Evolutionary conservation across 2,329 filamentous ascomycete genomes (phyloP).

Genomic region (Orbilia brochopaga): DNA sequence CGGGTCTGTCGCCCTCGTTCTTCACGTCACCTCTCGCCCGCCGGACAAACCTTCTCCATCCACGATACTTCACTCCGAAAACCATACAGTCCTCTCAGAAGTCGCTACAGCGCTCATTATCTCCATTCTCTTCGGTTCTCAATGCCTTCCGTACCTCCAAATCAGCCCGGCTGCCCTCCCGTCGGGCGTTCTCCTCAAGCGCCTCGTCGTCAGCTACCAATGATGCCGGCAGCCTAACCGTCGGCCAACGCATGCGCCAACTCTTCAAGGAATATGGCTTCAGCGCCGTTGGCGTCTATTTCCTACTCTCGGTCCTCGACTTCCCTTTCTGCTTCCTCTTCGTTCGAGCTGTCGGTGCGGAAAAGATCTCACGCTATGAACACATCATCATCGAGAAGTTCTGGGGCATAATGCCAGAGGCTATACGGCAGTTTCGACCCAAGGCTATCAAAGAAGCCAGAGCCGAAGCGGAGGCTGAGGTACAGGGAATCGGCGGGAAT

Average conservation of each 20-base stretch:
- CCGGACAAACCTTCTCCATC: constrained; percentile 41
- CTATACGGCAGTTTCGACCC: constrained; percentile 57
- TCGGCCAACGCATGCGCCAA: constrained; percentile 77
- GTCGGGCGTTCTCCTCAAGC: constrained; percentile 25
- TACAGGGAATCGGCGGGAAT: constrained; percentile 64
- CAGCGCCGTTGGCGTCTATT: constrained; percentile 89
- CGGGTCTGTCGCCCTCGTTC: constrained; percentile 31
- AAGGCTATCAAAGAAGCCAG: constrained; percentile 52
- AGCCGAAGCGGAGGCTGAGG: constrained; percentile 54
- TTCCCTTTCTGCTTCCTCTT: constrained; percentile 95
- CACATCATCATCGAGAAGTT: constrained; percentile 69
- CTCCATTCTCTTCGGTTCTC: constrained; percentile 31
- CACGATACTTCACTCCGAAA: constrained; percentile 39
- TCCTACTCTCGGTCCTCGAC: constrained; percentile 80
- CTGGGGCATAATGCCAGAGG: constrained; percentile 67
- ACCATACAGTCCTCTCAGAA: constrained; percentile 14
- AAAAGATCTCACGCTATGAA: constrained; percentile 78
- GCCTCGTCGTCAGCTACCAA: constrained; percentile 18
- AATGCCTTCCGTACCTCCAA: constrained; percentile 28
- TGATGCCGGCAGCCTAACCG: constrained; percentile 56
- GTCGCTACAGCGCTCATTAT: constrained; percentile 9
- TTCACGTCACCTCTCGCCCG: constrained; percentile 43
- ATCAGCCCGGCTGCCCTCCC: constrained; percentile 9
- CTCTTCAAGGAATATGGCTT: constrained; percentile 93
- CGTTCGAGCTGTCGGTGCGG: constrained; percentile 80